Evolutionary conservation across 2,329 filamentous ascomycete genomes (phyloP), one percentile per base, ranked within the genome.

Genomic region (Ophiosphaerella korrae): DNA sequence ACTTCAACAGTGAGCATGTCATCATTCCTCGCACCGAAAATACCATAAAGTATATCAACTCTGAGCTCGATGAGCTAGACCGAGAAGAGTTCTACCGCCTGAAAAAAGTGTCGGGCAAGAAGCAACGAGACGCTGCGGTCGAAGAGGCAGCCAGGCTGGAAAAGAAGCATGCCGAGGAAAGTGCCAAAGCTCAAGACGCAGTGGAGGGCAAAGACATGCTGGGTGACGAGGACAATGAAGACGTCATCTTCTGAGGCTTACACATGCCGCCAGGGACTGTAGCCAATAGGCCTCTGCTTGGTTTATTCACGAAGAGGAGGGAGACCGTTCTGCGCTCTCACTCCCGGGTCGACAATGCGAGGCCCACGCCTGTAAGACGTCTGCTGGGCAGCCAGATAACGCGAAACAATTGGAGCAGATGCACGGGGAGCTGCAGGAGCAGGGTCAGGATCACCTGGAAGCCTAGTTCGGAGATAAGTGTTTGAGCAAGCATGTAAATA

Each of bases 11-110:
- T 68, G 90, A 94, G 75, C 89, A 95, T 74, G 90, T 99, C 64
- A 97, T 99, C 64, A 99, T 99, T 67, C 94, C 94, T 11, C 84
- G 94, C 61, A 99, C 94, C 12, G 94, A 99, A 74, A 99, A 97
- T 70, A 99, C 94, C n/a, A 99, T 99, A 80, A 97, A 96, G 78
- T 99, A 97, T 71, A 97, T 97, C 82, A 97, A 97, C 78, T 96
- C 93, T 1, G 94, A 99, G 74, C 84, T 99, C 13, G 94, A 99
- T 71, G 94, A 99, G 77, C 82, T 99, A 43, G 95, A 97, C 76
- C 86, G 94, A 80, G 94, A 97, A 74, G 94, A 99, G 73, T 99
- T 99, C 75, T 99, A 97, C 77, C 84, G 94, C 60, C 77, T 99
- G 71, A 99, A 99, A 79, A 99, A 99, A 81, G 82, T 94, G 71